A percentile compares a stretch with the other conserved stretches of the same genome.
Evolutionary conservation across 2,329 filamentous ascomycete species (phyloP).

Genomic region (Alternaria ventricosa): DNA sequence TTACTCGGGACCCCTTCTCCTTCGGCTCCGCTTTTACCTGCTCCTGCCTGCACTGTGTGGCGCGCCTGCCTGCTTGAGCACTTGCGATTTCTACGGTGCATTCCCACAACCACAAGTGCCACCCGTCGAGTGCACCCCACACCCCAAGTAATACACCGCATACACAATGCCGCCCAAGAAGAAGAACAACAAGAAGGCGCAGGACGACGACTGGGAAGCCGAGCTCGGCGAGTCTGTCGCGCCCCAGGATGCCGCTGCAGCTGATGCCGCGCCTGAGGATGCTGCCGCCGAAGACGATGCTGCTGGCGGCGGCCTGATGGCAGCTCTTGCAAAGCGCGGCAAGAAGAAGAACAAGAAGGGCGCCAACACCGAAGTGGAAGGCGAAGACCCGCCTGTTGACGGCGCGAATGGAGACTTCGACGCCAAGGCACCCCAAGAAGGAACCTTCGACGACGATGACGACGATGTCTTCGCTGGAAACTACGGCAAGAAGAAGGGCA

Average conservation of each 20-base stretch:
- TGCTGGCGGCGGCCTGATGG: conserved; percentile 57
- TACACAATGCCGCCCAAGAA: conserved; percentile 87
- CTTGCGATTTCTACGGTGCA: not conserved
- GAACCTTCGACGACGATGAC: conserved; percentile 67
- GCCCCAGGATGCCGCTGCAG: conserved; percentile 60
- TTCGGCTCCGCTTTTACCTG: conserved; percentile 14
- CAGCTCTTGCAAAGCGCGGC: conserved; percentile 61
- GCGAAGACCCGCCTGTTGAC: conserved; percentile 61
- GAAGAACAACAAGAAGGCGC: conserved; percentile 86
- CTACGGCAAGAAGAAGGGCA: conserved; percentile 73
- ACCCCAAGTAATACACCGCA: not conserved
- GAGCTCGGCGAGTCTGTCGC: conserved; percentile 82
- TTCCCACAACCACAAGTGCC: not conserved
- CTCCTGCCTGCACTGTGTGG: not conserved
- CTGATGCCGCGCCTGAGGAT: conserved; percentile 34
- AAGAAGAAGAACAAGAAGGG: conserved; percentile 86
- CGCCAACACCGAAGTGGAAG: conserved; percentile 71
- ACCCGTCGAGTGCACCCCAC: not conserved
- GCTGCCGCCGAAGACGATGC: conserved; percentile 56
- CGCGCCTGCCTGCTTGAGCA: not conserved
- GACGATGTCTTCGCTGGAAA: conserved; percentile 82
- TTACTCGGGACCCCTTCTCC: conserved; percentile 25
- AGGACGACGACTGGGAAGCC: conserved; percentile 95
- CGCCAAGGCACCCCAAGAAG: conserved; percentile 80
- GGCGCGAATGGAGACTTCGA: conserved; percentile 56